Evolutionary conservation across 2,329 filamentous ascomycete species (phyloP).

Genomic region (Trichoderma oligosporum): DNA sequence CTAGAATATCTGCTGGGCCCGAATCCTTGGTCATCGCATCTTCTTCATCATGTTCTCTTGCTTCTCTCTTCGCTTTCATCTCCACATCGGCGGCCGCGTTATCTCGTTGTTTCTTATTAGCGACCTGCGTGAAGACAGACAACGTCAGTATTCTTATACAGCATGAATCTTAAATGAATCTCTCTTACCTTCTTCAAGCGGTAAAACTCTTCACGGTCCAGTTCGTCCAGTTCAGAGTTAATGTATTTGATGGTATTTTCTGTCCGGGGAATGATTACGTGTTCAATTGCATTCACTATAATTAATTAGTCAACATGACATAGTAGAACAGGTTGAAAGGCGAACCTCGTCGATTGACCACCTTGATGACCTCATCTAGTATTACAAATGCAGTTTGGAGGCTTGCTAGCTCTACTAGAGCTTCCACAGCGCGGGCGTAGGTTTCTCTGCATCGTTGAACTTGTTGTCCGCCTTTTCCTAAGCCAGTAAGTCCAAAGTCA

Average conservation of each 20-base stretch:
- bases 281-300: constrained; percentile 87
- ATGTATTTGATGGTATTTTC: constrained; percentile 99
- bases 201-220: constrained; percentile 98
- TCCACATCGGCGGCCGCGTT: constrained; percentile 68
- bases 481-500: constrained; percentile 91
- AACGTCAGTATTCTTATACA: background rate
- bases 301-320: constrained; percentile 22
- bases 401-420: constrained; percentile 89
- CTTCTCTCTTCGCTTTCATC: constrained; percentile 68
- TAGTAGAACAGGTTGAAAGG: constrained; percentile 9
- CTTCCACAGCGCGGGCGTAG: constrained; percentile 92
- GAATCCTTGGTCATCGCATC: constrained; percentile 38
- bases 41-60: constrained; percentile 35
- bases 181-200: constrained; percentile 73
- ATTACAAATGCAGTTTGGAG: constrained; percentile 97
- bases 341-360: constrained; percentile 88
- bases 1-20: constrained; percentile 61
- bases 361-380: constrained; percentile 97
- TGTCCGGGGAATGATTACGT: constrained; percentile 94
- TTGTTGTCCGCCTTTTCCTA: constrained; percentile 96
- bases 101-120: constrained; percentile 78
- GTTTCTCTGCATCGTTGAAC: constrained; percentile 94
- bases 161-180: background rate
- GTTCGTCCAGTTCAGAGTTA: constrained; percentile 95
- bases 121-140: constrained; percentile 47